Evolutionary conservation across 441 rosid species (phyloP).

Genomic region (Raphanus hybrid): DNA sequence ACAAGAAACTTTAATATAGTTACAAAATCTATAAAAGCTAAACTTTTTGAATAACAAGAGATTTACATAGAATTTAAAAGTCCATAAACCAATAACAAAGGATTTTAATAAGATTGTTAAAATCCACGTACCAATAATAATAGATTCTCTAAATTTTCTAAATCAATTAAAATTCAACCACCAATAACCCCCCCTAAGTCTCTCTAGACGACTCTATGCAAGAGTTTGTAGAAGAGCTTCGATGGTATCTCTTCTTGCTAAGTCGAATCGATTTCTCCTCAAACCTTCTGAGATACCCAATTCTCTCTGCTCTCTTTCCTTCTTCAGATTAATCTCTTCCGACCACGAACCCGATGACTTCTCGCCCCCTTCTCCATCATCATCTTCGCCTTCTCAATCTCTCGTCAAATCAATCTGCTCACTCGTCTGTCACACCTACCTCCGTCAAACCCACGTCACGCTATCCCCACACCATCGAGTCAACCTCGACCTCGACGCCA

Average conservation of each 20-base stretch:
- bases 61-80: too few relatives aligned
- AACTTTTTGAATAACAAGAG: too few relatives aligned
- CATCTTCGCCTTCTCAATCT: slow-evolving; percentile 49
- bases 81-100: too few relatives aligned
- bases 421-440: slow-evolving; percentile 57
- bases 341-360: slow-evolving; percentile 14
- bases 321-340: slow-evolving; percentile 36
- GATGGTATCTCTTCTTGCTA: slow-evolving; percentile 48
- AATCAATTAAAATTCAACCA: too few relatives aligned
- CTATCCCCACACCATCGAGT: slow-evolving; percentile 50
- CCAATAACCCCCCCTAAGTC: too few relatives aligned
- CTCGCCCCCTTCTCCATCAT: slow-evolving; percentile 5
- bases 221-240: slow-evolving; percentile 21
- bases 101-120: too few relatives aligned
- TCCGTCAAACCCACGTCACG: slow-evolving; percentile 45
- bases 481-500: slow-evolving; percentile 47
- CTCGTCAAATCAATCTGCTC: slow-evolving; percentile 58
- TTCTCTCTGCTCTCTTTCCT: slow-evolving; percentile 35
- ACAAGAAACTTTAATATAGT: too few relatives aligned
- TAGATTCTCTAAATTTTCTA: too few relatives aligned
- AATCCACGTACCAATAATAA: too few relatives aligned
- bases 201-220: slow-evolving; percentile 22
- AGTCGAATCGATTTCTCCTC: slow-evolving; percentile 41
- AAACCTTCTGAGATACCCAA: slow-evolving; percentile 37
- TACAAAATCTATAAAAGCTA: too few relatives aligned